Percentiles rank a stretch among this genome's conserved stretches.
These are phyloP conservation scores for Aureobasidium sp. DNA, from an alignment of 2,329 filamentous ascomycete species.

Conservation along the genomic window DNA sequence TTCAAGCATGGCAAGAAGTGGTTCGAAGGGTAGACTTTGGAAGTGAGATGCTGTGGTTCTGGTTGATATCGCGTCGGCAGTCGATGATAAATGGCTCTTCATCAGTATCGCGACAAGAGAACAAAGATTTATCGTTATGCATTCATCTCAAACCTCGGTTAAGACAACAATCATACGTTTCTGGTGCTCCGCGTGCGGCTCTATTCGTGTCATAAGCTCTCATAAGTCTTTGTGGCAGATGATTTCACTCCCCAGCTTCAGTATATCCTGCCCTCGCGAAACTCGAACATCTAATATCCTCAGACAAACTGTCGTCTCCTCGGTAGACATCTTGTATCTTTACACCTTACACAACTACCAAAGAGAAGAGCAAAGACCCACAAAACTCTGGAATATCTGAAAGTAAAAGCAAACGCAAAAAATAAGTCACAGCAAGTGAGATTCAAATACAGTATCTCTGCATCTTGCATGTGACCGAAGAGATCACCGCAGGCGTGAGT, in stretches of 20 bases:
- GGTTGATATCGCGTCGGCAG: not conserved
- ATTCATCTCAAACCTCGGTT: not conserved
- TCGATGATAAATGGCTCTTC: not conserved
- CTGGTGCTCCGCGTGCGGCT: not conserved
- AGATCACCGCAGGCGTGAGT: not conserved
- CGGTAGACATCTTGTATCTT: too few relatives aligned
- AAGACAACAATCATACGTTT: not conserved
- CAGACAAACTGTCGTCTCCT: too few relatives aligned
- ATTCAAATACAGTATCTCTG: not conserved
- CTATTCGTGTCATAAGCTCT: too few relatives aligned
- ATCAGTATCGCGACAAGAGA: not conserved
- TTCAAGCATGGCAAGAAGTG: conserved; percentile 24
- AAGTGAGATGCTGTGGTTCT: not conserved
- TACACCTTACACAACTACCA: too few relatives aligned
- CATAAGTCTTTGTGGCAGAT: too few relatives aligned
- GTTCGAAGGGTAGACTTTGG: not conserved
- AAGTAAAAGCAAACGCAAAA: not conserved
- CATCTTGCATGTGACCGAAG: not conserved
- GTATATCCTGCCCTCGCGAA: too few relatives aligned
- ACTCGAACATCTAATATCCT: too few relatives aligned
- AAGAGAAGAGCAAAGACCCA: not conserved
- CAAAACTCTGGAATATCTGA: too few relatives aligned
- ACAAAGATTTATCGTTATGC: not conserved
- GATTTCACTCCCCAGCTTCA: too few relatives aligned
- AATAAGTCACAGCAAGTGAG: not conserved